Percentiles rank a stretch among this genome's conserved stretches.
phyloP scores from a whole-genome alignment of 768 basidiomycete genomes.

The Mrakia gelida region DNA sequence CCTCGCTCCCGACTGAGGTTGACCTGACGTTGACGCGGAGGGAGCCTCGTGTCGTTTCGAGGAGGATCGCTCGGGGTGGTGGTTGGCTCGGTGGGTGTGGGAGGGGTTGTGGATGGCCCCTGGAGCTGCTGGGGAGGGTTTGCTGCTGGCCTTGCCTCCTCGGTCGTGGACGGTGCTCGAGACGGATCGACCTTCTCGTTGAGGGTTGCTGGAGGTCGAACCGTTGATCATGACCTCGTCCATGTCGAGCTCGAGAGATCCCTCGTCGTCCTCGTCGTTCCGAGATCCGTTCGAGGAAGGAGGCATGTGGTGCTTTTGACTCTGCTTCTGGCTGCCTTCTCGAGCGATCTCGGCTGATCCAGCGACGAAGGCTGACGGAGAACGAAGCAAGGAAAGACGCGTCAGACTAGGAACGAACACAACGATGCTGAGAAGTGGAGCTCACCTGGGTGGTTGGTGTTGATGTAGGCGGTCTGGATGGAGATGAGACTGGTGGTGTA shows the following conservation, averaged over 20 bases:
- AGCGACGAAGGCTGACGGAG: constrained; percentile 30
- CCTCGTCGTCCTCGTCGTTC: constrained; percentile 62
- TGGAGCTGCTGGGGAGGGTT: not conserved
- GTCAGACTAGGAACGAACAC: not conserved
- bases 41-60: constrained; percentile 31
- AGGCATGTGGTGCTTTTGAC: not conserved
- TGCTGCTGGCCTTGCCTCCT: constrained; percentile 45
- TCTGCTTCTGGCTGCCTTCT: constrained; percentile 24
- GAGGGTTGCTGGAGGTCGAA: constrained; percentile 39
- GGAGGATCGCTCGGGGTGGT: constrained; percentile 40
- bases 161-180: constrained; percentile 76
- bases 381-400: too few species aligned
- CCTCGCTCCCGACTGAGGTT: constrained; percentile 24
- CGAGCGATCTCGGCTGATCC: constrained; percentile 32
- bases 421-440: constrained; percentile 73
- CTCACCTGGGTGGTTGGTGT: constrained; percentile 83
- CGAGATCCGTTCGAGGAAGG: constrained; percentile 29
- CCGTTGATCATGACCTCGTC: constrained; percentile 38
- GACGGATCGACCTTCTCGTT: constrained; percentile 62
- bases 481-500: constrained; percentile 92
- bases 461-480: constrained; percentile 98
- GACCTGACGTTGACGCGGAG: not conserved
- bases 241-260: constrained; percentile 52
- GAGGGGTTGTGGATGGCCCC: constrained; percentile 34
- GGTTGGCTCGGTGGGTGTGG: constrained; percentile 38